Conservation (phyloP, 2,329 filamentous ascomycete genomes). For the Claviceps arundinis region DNA sequence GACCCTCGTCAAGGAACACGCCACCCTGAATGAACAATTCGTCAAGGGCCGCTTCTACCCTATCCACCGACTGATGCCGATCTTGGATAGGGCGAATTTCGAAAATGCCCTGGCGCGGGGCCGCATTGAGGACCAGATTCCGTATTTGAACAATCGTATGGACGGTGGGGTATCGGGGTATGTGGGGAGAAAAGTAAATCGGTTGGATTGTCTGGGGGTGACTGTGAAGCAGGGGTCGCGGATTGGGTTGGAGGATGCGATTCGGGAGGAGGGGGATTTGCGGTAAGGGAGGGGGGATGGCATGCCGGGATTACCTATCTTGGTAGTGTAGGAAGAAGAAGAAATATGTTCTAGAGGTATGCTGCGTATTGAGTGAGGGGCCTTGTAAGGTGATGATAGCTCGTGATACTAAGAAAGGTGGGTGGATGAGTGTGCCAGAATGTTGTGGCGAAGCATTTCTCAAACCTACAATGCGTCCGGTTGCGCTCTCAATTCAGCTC, state of each 20-base stretch:
- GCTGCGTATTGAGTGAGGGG: too few relatives aligned
- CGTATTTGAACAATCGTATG: constrained; percentile 40
- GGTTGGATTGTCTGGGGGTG: constrained; percentile 29
- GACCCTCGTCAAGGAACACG: constrained; percentile 29
- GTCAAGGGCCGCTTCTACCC: constrained; percentile 47
- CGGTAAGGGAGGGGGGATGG: neutral
- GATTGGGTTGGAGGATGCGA: constrained; percentile 22
- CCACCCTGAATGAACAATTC: constrained; percentile 31
- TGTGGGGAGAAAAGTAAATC: constrained; percentile 27
- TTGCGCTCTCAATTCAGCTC: too few relatives aligned
- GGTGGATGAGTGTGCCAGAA: too few relatives aligned
- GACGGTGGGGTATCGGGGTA: constrained; percentile 25
- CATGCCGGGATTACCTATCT: neutral
- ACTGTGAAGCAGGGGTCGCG: constrained; percentile 25
- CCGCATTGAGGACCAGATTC: constrained; percentile 29
- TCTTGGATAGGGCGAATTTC: constrained; percentile 29
- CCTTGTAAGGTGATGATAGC: too few relatives aligned
- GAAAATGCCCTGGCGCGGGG: constrained; percentile 24
- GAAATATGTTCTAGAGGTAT: too few relatives aligned
- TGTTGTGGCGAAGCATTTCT: too few relatives aligned
- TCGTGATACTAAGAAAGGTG: too few relatives aligned
- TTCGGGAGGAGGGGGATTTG: constrained; percentile 20
- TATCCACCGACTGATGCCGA: constrained; percentile 36
- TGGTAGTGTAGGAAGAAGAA: too few relatives aligned
- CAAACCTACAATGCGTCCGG: too few relatives aligned